Evolutionary conservation across 129 eudicot genomes (phyloP), one percentile per base, ranked within the genome.

Genomic region (Dittrichia graveolens): DNA sequence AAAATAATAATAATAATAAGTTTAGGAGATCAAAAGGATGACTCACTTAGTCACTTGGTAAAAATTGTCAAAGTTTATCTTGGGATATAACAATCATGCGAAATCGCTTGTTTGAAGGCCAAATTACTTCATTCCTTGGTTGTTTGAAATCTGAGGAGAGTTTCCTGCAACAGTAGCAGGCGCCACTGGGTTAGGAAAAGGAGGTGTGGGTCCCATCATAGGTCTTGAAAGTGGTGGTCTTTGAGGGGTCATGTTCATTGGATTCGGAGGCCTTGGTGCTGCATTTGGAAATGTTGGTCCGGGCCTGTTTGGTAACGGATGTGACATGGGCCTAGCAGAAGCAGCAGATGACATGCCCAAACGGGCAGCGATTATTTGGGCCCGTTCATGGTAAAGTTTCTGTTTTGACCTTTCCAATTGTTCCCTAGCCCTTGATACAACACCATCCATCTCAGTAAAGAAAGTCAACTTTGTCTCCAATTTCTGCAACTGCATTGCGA

Each of bases 401-500:
- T 90, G 97, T 73, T 89, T 95, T 68, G 99, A 90, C 83, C 91
- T 79, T 67, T 90, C 99, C 69, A 95, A 68, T 40, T 84, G 99
- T 46, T 95, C 99, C 49, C 84, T 82, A 10, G 89, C 97, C 83
- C 91, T 84, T 86, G 88, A 73, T 49, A 84, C 90, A 40, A 91
- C 85, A 76, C 83, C 82, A 37, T 95, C 99, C 91, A 95, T 88
- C 61, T 95, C 99, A 49, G 76, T 67, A 62, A 95, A 90, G 78
- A 86, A 90, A 66, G 94, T 79, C 77, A 95, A 74, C 85, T 95
- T 95, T 4, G 80, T 73, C 83, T 95, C 99, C 85, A 95, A 71
- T 67, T 95, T 95, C 79, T 77, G 83, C 76, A 95, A 39, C 97
- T 95, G 94, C 81, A 82, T 72, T 7, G 50, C 12, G 5, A 70